Evolutionary conservation across 2,329 filamentous ascomycete genomes (phyloP).

Genomic region (Stachybotrys chartarum): DNA sequence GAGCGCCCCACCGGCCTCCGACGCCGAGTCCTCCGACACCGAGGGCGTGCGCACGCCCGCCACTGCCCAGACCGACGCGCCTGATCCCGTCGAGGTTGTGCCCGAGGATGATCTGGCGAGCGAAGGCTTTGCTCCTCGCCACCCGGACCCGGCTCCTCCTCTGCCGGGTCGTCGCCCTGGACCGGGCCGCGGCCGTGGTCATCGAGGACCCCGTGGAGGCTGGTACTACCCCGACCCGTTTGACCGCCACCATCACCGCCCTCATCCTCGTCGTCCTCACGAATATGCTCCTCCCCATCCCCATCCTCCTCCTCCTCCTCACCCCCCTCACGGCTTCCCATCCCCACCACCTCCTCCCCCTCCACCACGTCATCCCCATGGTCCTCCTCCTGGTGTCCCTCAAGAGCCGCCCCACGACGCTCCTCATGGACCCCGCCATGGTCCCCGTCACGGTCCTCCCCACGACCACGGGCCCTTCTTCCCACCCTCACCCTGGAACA

Average conservation of each 20-base stretch:
- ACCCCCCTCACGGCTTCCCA: not conserved
- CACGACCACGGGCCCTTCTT: conserved; percentile 5
- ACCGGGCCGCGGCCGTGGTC: conserved; percentile 8
- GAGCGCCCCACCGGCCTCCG: conserved; percentile 5
- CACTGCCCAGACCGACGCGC: conserved; percentile 23
- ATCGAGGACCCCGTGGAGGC: conserved; percentile 5
- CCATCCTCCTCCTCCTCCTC: conserved; percentile 5
- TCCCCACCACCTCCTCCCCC: conserved; percentile 15
- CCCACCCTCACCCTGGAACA: no score
- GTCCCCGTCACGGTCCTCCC: conserved; percentile 5
- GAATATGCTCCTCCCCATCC: not conserved
- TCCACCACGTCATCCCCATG: conserved; percentile 28
- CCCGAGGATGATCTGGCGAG: conserved; percentile 19
- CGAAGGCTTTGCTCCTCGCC: conserved; percentile 8
- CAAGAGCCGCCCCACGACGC: conserved; percentile 34
- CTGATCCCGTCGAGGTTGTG: conserved; percentile 23
- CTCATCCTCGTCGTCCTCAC: conserved; percentile 3
- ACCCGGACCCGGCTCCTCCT: conserved; percentile 3
- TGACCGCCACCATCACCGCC: conserved; percentile 7
- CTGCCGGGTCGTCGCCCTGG: conserved; percentile 13
- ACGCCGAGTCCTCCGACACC: conserved; percentile 11
- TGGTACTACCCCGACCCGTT: conserved; percentile 12
- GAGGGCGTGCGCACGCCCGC: conserved; percentile 18
- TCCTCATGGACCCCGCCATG: conserved; percentile 19
- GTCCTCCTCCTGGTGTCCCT: conserved; percentile 30